A percentile compares a stretch with the other conserved stretches of the same genome.
Evolutionary conservation across 768 basidiomycete genomes (phyloP).

Genomic region (Mycena vulgaris): DNA sequence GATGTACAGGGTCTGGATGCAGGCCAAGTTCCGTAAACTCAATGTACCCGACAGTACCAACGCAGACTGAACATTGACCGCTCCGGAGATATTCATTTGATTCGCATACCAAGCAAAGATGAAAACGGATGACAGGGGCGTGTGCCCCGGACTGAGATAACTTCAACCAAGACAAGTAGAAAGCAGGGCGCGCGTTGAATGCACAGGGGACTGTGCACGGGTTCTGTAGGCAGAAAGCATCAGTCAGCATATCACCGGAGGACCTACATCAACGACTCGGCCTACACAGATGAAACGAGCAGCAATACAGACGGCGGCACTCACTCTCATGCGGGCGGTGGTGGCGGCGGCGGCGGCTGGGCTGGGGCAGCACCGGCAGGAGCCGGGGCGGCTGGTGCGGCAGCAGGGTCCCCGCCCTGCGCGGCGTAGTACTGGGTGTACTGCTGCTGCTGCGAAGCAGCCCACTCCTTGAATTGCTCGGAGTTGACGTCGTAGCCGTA

Average conservation of each 20-base stretch:
- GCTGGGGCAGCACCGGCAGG: slow-evolving; percentile 6
- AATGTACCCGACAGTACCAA: background rate
- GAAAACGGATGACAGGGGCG: background rate
- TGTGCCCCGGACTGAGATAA: background rate
- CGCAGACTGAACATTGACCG: background rate
- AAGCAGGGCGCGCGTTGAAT: background rate
- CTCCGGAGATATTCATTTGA: background rate
- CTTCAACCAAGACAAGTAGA: slow-evolving; percentile 5
- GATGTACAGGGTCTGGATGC: slow-evolving; percentile 98
- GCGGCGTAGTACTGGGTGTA: slow-evolving; percentile 82
- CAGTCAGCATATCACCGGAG: slow-evolving; percentile 18
- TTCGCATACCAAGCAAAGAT: background rate
- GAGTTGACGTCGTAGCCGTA: slow-evolving; percentile 93
- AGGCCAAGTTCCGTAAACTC: slow-evolving; percentile 82
- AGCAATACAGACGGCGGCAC: slow-evolving; percentile 18
- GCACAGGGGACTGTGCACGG: background rate
- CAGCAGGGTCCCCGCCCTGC: slow-evolving; percentile 42
- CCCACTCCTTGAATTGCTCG: slow-evolving; percentile 86
- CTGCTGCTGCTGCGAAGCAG: slow-evolving; percentile 79
- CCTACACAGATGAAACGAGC: slow-evolving; percentile 34
- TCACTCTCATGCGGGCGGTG: slow-evolving; percentile 35
- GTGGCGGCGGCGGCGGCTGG: slow-evolving; percentile 33
- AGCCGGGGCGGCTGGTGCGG: background rate
- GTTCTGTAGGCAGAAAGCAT: slow-evolving; percentile 9
- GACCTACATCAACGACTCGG: slow-evolving; percentile 28